Evolutionary conservation across 768 basidiomycete species (phyloP).

Genomic region (Cytidiella melzeri): DNA sequence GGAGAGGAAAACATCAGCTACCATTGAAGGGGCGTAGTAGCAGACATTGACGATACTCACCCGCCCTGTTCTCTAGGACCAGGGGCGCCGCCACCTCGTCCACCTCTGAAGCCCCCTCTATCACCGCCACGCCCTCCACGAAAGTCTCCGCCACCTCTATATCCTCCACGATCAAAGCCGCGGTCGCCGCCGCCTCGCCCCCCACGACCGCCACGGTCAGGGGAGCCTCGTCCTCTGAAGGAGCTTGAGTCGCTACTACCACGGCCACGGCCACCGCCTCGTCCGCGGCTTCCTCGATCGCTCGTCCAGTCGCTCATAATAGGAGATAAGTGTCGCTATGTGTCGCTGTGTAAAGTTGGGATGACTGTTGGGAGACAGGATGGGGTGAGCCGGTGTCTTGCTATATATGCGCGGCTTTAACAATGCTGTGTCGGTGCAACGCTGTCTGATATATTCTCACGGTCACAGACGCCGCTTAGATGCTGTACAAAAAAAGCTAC

Average conservation of each 20-base stretch:
- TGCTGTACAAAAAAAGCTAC: too few species aligned
- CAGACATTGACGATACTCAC: constrained; percentile 22
- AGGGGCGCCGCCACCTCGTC: constrained; percentile 23
- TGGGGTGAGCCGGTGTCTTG: too few species aligned
- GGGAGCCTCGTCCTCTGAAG: constrained; percentile 16
- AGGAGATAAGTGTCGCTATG: too few species aligned
- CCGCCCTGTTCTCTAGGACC: constrained; percentile 34
- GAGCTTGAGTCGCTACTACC: too few species aligned
- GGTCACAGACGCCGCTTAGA: too few species aligned
- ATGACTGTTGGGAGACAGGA: too few species aligned
- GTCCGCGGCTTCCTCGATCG: constrained; percentile 30
- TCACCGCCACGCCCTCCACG: constrained; percentile 17
- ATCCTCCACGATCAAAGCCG: constrained; percentile 18
- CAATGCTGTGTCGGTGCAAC: too few species aligned
- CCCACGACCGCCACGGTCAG: constrained; percentile 18
- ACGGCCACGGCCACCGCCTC: constrained; percentile 27
- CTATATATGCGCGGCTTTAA: too few species aligned
- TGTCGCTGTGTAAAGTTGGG: too few species aligned
- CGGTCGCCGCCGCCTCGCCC: constrained; percentile 17
- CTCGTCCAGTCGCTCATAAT: too few species aligned
- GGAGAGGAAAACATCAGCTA: neutral
- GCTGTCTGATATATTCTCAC: too few species aligned
- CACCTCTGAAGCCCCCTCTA: constrained; percentile 19
- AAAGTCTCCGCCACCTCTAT: constrained; percentile 19
- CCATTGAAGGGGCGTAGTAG: neutral